A percentile compares a stretch with the other conserved stretches of the same genome.
Evolutionary conservation across 1,284 basidiomycete species (phyloP).

Genomic region (Irpex lacteus): DNA sequence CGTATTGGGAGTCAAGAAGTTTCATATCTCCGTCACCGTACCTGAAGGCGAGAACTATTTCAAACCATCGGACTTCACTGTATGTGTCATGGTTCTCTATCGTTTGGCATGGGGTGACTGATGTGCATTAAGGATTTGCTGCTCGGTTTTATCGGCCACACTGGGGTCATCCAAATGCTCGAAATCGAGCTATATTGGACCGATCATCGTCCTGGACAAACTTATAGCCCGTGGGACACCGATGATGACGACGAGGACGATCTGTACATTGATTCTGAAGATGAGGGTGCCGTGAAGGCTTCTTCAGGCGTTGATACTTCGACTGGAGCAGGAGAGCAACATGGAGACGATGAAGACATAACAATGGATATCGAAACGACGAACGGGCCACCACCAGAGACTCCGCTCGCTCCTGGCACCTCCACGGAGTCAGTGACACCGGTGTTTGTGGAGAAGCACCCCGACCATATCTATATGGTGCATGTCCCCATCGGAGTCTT

Average conservation of each 20-base stretch:
- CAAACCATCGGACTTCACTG: neutral
- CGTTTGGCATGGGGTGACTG: neutral
- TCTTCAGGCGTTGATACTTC: too few relatives aligned
- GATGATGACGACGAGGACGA: neutral
- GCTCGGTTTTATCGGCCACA: neutral
- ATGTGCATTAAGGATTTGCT: neutral
- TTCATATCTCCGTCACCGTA: neutral
- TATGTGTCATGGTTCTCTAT: neutral
- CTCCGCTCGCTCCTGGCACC: neutral
- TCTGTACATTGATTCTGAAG: neutral
- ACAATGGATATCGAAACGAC: neutral
- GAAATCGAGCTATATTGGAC: neutral
- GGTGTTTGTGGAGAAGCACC: neutral
- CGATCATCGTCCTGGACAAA: neutral
- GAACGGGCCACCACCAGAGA: neutral
- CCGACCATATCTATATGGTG: neutral
- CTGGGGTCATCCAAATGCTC: neutral
- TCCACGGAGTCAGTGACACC: neutral
- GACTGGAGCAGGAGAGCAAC: too few relatives aligned
- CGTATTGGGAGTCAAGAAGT: neutral
- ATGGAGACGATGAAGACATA: neutral
- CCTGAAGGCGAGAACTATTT: neutral
- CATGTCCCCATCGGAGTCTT: neutral
- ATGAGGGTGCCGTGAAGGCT: neutral
- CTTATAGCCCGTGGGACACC: neutral